phyloP scores from a whole-genome alignment of 1,139 yeast species.

The Nematodospora anomalae region DNA sequence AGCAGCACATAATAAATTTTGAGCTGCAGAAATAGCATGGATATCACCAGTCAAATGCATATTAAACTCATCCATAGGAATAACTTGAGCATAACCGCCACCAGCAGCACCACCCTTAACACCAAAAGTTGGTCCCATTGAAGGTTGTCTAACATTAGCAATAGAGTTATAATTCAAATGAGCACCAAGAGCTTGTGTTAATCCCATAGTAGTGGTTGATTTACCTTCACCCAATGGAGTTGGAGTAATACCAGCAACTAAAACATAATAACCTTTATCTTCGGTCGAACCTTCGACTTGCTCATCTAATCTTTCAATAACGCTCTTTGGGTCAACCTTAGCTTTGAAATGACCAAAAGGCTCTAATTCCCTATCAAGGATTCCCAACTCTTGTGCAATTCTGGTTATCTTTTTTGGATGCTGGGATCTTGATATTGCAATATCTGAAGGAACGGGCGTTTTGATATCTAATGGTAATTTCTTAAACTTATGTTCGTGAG shows the following conservation, averaged over 20 bases:
- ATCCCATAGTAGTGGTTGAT: conserved; percentile 76
- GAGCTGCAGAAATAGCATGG: conserved; percentile 80
- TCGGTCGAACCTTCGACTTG: conserved; percentile 47
- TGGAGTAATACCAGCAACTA: conserved; percentile 82
- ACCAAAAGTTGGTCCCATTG: conserved; percentile 88
- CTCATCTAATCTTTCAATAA: conserved; percentile 57
- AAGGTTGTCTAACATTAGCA: conserved; percentile 83
- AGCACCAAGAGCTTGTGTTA: conserved; percentile 79
- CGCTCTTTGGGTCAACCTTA: conserved; percentile 58
- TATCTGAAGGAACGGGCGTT: conserved; percentile 73
- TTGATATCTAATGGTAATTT: conserved; percentile 52
- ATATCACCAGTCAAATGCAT: conserved; percentile 85
- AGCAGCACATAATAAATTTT: conserved; percentile 78
- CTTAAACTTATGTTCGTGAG: conserved; percentile 44
- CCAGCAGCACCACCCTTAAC: conserved; percentile 91
- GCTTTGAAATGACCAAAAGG: conserved; percentile 76
- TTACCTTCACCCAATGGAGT: conserved; percentile 85
- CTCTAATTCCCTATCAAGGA: conserved; percentile 63
- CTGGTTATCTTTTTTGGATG: conserved; percentile 63
- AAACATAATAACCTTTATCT: conserved; percentile 59
- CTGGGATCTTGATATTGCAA: conserved; percentile 72
- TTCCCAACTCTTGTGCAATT: conserved; percentile 66
- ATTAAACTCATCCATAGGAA: conserved; percentile 87
- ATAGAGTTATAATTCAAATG: conserved; percentile 66
- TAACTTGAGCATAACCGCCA: conserved; percentile 82